Evolutionary conservation across 2,329 filamentous ascomycete species (phyloP).

Genomic region (Botrytis cinerea): DNA sequence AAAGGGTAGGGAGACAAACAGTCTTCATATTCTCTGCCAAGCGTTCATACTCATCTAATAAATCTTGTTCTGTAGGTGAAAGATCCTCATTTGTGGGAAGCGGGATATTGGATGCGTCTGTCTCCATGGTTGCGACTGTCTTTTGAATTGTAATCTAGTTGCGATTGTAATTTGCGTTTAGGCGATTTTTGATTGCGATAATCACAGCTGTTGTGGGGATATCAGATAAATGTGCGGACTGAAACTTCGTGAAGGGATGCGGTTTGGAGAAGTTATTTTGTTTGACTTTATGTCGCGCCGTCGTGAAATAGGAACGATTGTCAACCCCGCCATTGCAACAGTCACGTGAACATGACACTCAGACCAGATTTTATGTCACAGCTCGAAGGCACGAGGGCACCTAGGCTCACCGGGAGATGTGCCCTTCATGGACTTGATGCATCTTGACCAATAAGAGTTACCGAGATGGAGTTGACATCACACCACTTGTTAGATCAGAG

Average conservation of each 20-base stretch:
- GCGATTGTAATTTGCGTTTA: background rate
- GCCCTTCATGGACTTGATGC: background rate
- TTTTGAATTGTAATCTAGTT: background rate
- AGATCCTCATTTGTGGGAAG: constrained; percentile 51
- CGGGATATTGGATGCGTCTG: constrained; percentile 11
- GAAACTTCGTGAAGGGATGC: background rate
- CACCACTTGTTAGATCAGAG: background rate
- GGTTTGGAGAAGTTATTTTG: background rate
- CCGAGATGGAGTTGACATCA: no score
- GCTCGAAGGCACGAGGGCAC: background rate
- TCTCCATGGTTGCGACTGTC: constrained; percentile 21
- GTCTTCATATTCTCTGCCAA: constrained; percentile 89
- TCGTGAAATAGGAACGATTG: background rate
- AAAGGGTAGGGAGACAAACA: constrained; percentile 50
- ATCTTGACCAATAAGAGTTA: no score
- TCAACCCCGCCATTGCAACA: background rate
- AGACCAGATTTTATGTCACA: background rate
- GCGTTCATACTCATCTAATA: constrained; percentile 89
- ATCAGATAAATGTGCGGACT: background rate
- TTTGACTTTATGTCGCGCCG: background rate
- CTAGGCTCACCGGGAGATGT: background rate
- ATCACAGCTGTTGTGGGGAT: no score
- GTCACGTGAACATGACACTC: background rate
- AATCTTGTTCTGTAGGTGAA: constrained; percentile 84
- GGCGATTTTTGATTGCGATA: no score